These are phyloP conservation scores for Clavaria fumosa DNA, from an alignment of 768 basidiomycete genomes.

Conservation along the genomic window DNA sequence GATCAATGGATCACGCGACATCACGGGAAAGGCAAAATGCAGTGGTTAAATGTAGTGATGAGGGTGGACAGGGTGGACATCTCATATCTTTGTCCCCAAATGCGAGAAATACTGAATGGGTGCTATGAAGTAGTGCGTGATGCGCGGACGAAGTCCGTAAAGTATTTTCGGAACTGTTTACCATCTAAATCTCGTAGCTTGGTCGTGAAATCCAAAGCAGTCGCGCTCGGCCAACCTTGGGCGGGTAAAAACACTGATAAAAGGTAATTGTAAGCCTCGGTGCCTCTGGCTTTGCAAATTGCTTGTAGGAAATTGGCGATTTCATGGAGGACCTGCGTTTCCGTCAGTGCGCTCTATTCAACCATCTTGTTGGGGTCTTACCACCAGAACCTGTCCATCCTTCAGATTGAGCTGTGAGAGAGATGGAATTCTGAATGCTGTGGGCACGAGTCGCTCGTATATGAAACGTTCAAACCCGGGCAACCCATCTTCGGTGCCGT, in stretches of 20 bases:
- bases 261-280: conserved; percentile 76
- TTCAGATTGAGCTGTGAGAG: conserved; percentile 71
- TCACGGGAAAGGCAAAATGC: no score
- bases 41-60: no score
- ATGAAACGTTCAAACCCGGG: conserved; percentile 90
- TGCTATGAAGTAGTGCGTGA: conserved; percentile 49
- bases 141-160: conserved; percentile 67
- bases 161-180: conserved; percentile 74
- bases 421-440: conserved; percentile 70
- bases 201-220: conserved; percentile 59
- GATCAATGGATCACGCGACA: no score
- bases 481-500: conserved; percentile 27
- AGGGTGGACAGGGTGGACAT: no score
- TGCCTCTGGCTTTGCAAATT: conserved; percentile 58
- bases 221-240: conserved; percentile 72
- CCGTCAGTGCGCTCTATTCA: conserved; percentile 1
- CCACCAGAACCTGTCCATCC: conserved; percentile 75
- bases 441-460: conserved; percentile 72
- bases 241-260: conserved; percentile 69
- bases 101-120: no score
- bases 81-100: no score
- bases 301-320: conserved; percentile 74
- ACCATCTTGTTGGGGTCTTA: conserved; percentile 23
- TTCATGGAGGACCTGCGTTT: conserved; percentile 61
- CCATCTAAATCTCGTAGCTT: conserved; percentile 62